A percentile compares a stretch with the other conserved stretches of the same genome.
Conservation (phyloP, 345 rosid species). For the Eucalyptus regnans region DNA sequence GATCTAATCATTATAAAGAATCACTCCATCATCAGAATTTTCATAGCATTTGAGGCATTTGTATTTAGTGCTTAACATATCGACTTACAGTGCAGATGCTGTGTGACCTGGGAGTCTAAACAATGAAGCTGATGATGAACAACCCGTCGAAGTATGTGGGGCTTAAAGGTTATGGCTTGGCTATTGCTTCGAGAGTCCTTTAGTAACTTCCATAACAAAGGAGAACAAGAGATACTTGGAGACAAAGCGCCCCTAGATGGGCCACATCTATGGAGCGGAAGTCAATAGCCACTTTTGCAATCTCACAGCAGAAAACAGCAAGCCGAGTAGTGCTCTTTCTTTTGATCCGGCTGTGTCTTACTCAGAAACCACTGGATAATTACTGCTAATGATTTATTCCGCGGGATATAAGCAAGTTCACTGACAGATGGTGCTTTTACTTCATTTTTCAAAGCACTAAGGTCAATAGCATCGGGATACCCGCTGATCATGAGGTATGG, state of each 20-base stretch:
- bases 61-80: neutral
- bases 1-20: neutral
- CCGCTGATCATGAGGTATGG: too few relatives aligned
- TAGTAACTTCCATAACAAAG: neutral
- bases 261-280: neutral
- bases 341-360: accelerated
- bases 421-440: too few relatives aligned
- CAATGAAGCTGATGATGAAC: neutral
- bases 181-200: neutral
- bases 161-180: neutral
- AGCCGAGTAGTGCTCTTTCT: too few relatives aligned
- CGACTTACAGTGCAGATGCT: neutral
- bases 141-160: neutral
- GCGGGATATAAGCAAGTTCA: too few relatives aligned
- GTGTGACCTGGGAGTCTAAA: neutral
- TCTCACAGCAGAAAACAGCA: too few relatives aligned
- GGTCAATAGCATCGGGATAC: too few relatives aligned
- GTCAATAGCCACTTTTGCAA: neutral
- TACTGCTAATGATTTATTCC: accelerated
- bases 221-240: neutral
- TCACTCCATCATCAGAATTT: neutral
- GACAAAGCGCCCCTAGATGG: neutral
- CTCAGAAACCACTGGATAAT: accelerated
- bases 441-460: too few relatives aligned
- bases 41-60: neutral